Base-by-base conservation (phyloP, 2,329 filamentous ascomycete species). In the Elsinoe fawcettii region DNA sequence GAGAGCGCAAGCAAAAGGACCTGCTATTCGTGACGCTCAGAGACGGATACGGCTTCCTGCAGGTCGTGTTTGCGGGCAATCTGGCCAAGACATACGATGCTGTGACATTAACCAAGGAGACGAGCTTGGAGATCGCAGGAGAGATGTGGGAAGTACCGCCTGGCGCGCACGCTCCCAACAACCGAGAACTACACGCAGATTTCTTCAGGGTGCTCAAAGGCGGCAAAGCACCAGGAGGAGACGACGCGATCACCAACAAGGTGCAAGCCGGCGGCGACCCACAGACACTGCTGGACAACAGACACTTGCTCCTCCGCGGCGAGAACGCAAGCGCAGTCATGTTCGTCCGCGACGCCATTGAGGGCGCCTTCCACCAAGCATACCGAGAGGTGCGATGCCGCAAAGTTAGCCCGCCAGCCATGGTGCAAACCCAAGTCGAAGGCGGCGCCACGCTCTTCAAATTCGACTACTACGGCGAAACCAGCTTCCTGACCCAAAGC, bases 401-500 rank as follows among this genome's bases (percentile, higher is more conserved):
- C 67, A 91, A 96, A 75, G 90, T 96, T 62, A 87, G 85, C 51
- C 91, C 91, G 11, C 91, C 91, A 1, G 90, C 90, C 30, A 85
- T 95, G 72, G 93, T 96, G 60, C 93, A 95, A 77, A 97, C 92
- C 16, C 87, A 96, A 75, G 88, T 95, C 68, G 91, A 97, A 75
- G 91, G 91, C 63, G 91, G 91, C 58, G 83, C 88, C 65, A 96
- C 91, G 2, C 84, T 97, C 36, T 97, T 96, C 81, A 84, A 83
- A 60, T 87, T 95, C 67, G 80, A 87, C 68, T 95, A 93, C 79
- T 96, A 96, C 74, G 86, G 85, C 65, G 88, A 96, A 73, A 82
- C 86, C 65, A 88, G 93, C 59, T 99, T 91, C 77, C 83, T 99
- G 61, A 97, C 93, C 3, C 93, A 99, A 75, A 96, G 91, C 2